These are phyloP conservation scores for Aspergillus floridensis DNA, from an alignment of 2,329 filamentous ascomycete species.

Conservation along the genomic window DNA sequence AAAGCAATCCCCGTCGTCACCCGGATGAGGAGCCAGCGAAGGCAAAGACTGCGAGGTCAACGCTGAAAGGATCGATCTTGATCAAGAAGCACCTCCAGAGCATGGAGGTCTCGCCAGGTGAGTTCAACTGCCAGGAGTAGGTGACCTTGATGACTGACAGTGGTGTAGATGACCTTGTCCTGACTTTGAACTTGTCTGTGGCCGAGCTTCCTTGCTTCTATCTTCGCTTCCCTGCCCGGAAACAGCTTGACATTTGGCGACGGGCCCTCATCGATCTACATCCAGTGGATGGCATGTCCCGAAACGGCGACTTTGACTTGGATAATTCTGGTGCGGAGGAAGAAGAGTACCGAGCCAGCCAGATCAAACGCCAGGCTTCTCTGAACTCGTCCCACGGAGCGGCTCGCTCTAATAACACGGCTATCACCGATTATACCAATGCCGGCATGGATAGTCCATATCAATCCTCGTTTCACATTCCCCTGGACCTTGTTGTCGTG, in stretches of 20 bases:
- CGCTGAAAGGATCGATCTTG: conserved; percentile 92
- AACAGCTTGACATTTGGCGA: conserved; percentile 84
- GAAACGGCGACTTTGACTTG: conserved; percentile 73
- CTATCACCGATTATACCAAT: conserved; percentile 87
- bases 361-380: conserved; percentile 72
- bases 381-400: conserved; percentile 78
- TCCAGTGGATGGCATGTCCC: conserved; percentile 59
- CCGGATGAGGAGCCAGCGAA: conserved; percentile 60
- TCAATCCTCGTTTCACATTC: conserved; percentile 79
- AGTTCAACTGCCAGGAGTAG: conserved; percentile 2
- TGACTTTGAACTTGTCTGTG: conserved; percentile 88
- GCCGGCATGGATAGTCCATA: conserved; percentile 51
- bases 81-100: conserved; percentile 98
- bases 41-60: conserved; percentile 71
- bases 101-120: conserved; percentile 64
- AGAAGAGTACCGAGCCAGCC: conserved; percentile 69
- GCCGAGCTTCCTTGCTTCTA: conserved; percentile 91
- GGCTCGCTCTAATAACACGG: conserved; percentile 78
- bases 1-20: conserved; percentile 54
- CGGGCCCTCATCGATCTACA: conserved; percentile 83
- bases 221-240: conserved; percentile 76
- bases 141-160: neutral
- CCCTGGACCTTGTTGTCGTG: conserved; percentile 92
- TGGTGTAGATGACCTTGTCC: conserved; percentile 67
- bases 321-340: conserved; percentile 83